Evolutionary conservation across 495 filamentous ascomycete genomes (phyloP).

Genomic region (Thermothielavioides terrestris): DNA sequence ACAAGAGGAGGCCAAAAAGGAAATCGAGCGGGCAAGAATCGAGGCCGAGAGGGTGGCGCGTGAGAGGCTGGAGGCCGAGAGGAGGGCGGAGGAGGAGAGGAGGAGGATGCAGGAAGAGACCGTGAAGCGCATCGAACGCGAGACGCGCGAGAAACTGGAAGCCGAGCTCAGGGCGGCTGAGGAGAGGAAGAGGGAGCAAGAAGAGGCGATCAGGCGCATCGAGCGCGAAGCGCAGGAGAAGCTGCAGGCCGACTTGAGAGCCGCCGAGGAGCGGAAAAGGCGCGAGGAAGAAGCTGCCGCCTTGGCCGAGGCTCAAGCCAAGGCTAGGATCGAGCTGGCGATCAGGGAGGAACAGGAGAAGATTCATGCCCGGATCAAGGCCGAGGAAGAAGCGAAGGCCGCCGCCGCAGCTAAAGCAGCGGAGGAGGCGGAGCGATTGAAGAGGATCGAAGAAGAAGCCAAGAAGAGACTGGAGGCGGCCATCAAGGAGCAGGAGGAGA

Average conservation of each 20-base stretch:
- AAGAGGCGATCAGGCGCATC: conserved; percentile 24
- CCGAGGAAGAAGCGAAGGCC: conserved; percentile 21
- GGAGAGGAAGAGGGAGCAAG: conserved; percentile 28
- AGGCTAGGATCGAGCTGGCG: conserved; percentile 28
- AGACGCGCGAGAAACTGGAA: conserved; percentile 35
- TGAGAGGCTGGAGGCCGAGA: conserved; percentile 29
- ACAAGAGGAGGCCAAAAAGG: conserved; percentile 29
- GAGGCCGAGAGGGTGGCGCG: conserved; percentile 37
- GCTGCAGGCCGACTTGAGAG: conserved; percentile 33
- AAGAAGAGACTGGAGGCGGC: conserved; percentile 46
- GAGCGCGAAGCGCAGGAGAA: conserved; percentile 31
- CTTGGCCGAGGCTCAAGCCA: conserved; percentile 33
- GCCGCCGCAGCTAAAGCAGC: conserved; percentile 27
- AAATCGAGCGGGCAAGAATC: conserved; percentile 32
- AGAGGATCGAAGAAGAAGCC: conserved; percentile 30
- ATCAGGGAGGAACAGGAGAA: conserved; percentile 26
- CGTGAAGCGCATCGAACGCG: conserved; percentile 32
- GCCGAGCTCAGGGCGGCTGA: conserved; percentile 28
- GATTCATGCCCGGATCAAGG: conserved; percentile 13
- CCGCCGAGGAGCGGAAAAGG: conserved; percentile 39
- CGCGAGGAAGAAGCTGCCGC: conserved; percentile 43
- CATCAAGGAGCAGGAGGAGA: conserved; percentile 41
- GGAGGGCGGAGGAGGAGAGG: conserved; percentile 24
- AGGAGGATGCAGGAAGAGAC: conserved; percentile 30
- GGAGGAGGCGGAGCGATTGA: conserved; percentile 19